Evolutionary conservation across 2,329 filamentous ascomycete genomes (phyloP), one percentile per base, ranked within the genome.

Genomic region (Corinectria fuckeliana): DNA sequence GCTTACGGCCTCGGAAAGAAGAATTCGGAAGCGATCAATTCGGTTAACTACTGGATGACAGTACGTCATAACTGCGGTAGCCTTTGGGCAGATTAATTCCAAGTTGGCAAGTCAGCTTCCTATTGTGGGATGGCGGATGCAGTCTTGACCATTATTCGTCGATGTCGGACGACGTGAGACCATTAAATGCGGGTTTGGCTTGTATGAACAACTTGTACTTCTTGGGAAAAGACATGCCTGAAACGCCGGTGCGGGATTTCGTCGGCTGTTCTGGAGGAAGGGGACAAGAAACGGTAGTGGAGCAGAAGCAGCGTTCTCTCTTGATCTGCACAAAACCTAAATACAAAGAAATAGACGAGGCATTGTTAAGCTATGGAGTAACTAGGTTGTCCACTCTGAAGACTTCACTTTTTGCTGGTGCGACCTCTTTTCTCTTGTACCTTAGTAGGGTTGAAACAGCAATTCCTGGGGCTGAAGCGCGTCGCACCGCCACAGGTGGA

Each of bases 401-500:
- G n/a, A 5, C 23, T 32, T 38, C 2, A 8, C 18, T 42, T 26
- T 48, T 16, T 48, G 6, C 50, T 39, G n/a, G 7, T 25, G 10
- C 39, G 10, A n/a, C 41, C n/a, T 36, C 44, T 38, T 20, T 50
- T 38, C 16, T n/a, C 25, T 9, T n/a, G n/a, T n/a, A n/a, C 20
- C 41, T 21, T 28, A 59, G 32, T 44, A 28, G 47, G 25, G 38
- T 51, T 50, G 54, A 57, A 53, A 55, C 53, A 54, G 57, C 57
- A 58, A 56, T 47, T 41, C 41, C 58, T 45, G 54, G 53, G 44
- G 56, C 56, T 50, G 59, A 69, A 56, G 62, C 49, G 68, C 63
- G 50, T 65, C 69, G 72, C 72, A 75, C 73, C 72, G 73, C 73
- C 73, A 75, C 73, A 71, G 69, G 69, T 72, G 61, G 39, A 54